A percentile compares a stretch with the other conserved stretches of the same genome.
Evolutionary conservation across 441 rosid genomes (phyloP).

Genomic region (Hura crepitans): DNA sequence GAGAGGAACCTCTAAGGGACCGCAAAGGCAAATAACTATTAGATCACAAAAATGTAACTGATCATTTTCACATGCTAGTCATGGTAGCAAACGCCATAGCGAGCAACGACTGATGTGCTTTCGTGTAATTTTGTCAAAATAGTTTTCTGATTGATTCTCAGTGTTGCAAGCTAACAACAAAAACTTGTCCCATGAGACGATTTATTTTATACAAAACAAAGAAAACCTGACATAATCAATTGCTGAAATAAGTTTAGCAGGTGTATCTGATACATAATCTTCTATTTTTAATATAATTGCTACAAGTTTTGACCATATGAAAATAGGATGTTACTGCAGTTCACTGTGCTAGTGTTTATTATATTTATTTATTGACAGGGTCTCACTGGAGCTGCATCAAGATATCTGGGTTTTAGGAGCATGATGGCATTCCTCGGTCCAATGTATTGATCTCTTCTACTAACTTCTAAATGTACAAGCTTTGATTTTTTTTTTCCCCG

Average conservation of each 20-base stretch:
- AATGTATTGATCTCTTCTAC: conserved; percentile 42
- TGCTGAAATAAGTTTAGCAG: not conserved
- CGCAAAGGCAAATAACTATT: not conserved
- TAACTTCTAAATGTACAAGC: conserved; percentile 3
- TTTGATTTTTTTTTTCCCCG: conserved; percentile 18
- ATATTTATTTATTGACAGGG: conserved; percentile 48
- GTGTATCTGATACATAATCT: not conserved
- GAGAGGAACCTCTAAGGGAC: not conserved
- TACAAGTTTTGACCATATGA: not conserved
- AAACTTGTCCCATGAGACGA: not conserved
- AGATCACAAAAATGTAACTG: not conserved
- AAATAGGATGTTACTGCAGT: conserved; percentile 4
- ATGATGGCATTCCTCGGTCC: conserved; percentile 73
- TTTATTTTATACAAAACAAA: not conserved
- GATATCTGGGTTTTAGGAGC: conserved; percentile 82
- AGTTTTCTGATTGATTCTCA: not conserved
- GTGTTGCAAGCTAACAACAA: not conserved
- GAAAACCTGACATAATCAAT: not conserved
- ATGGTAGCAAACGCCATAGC: not conserved
- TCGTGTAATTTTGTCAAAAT: no score
- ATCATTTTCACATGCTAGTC: not conserved
- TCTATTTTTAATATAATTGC: not conserved
- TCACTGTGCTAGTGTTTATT: conserved; percentile 3
- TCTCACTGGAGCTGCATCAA: conserved; percentile 74
- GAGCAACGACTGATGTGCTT: no score